phyloP scores from a whole-genome alignment of 306 rosid species.

The Trifolium pratense region DNA sequence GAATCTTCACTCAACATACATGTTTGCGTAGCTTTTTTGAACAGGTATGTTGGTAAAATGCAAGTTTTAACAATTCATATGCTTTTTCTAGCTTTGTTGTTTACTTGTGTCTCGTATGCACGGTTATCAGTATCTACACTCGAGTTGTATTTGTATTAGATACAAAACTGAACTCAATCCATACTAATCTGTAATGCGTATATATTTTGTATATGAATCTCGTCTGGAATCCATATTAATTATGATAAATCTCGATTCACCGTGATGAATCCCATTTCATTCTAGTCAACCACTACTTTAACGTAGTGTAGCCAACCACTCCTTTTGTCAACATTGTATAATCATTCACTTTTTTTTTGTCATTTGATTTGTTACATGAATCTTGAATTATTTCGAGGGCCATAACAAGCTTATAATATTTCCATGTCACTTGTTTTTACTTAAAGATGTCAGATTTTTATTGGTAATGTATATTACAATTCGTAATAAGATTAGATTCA shows the following conservation, averaged over 20 bases:
- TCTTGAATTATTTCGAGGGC: not conserved
- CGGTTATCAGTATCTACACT: not conserved
- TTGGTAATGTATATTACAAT: not conserved
- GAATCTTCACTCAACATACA: slow-evolving; percentile 62
- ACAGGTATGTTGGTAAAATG: slow-evolving; percentile 59
- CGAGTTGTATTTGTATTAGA: not conserved
- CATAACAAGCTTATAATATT: not conserved
- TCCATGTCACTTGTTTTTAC: not conserved
- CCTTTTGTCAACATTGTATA: not conserved
- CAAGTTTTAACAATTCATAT: not conserved
- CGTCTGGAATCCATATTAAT: no score
- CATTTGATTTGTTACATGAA: not conserved
- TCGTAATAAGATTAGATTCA: not conserved
- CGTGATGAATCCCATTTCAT: not conserved
- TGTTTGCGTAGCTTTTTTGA: slow-evolving; percentile 88
- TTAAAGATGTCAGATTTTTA: not conserved
- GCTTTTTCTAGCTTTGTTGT: slow-evolving; percentile 9
- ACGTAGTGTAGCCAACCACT: not conserved
- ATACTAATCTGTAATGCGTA: not conserved
- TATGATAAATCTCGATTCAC: no score
- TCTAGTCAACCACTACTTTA: not conserved
- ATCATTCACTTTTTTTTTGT: not conserved
- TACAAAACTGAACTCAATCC: not conserved
- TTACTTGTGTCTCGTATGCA: not conserved
- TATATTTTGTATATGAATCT: no score